phyloP scores from a whole-genome alignment of 2,329 filamentous ascomycete genomes.

The Myotisia sp. region DNA sequence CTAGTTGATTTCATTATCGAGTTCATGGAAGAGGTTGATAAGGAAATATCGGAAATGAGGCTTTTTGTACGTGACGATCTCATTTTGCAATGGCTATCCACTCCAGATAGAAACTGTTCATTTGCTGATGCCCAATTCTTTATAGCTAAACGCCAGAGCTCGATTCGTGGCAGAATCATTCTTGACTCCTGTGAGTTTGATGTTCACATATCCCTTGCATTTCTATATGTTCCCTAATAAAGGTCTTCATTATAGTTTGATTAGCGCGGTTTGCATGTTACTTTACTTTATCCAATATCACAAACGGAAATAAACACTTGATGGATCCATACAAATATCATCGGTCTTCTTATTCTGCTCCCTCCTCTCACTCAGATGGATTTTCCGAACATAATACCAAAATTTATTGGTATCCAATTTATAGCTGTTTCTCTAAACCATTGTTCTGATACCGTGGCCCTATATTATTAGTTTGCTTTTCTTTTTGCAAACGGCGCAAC shows the following conservation, averaged over 20 bases:
- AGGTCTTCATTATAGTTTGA: constrained; percentile 18
- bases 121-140: constrained; percentile 18
- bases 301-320: too few relatives aligned
- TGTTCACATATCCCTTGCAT: neutral
- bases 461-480: too few relatives aligned
- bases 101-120: constrained; percentile 7
- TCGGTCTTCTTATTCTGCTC: too few relatives aligned
- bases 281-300: too few relatives aligned
- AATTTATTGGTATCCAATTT: too few relatives aligned
- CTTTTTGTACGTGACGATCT: constrained; percentile 75
- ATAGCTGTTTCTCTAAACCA: too few relatives aligned
- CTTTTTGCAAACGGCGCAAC: too few relatives aligned
- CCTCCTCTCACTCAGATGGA: too few relatives aligned
- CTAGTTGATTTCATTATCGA: constrained; percentile 98
- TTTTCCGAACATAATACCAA: too few relatives aligned
- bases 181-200: constrained; percentile 62
- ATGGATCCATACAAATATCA: too few relatives aligned
- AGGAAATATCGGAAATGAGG: constrained; percentile 99
- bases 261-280: too few relatives aligned
- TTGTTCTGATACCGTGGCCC: too few relatives aligned
- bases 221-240: neutral
- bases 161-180: constrained; percentile 98
- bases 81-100: neutral
- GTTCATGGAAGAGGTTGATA: constrained; percentile 99
- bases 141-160: constrained; percentile 81